Base-by-base conservation (phyloP, 2,329 filamentous ascomycete genomes). In the Pezicula rhizophila region DNA sequence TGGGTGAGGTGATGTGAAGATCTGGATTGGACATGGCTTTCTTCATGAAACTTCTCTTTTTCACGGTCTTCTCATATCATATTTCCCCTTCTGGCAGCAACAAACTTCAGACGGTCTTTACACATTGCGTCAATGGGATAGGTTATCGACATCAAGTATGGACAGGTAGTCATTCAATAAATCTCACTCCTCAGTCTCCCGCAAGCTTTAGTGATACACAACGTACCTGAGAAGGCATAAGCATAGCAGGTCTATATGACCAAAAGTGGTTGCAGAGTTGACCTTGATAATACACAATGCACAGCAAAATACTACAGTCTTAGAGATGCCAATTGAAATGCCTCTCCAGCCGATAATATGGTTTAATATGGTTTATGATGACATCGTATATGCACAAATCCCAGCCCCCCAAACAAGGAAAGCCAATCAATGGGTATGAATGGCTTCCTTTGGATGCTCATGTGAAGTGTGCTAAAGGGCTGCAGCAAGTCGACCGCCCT, bases 1-100 rank as follows among this genome's bases (percentile, higher is more conserved):
- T 66, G 47, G 63, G 64, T 6, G 63, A 66, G 55, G 50, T 63
- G 55, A 54, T 62, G 20, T 49, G 44, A 20, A 48, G 38, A 35
- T 23, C 6, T 12, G 17, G 12, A 11, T 15, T 11, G 18, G 28
- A 31, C 8, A 31, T 31, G 8, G 28, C 11, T 12, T 10, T 31
- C 28, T 2, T 31, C 11, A 31, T 12, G 28, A 31, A 31, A 31
- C 28, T 31, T 23, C 28, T 31, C 28, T 31, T 31, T 23, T 31
- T 12, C 28, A 31, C 28, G 28, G 28, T 2, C 23, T 31, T 31
- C 5, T 10, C 23, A 31, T 31, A 10, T 31, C 28, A 31, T 20
- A 6, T 7, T 14, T 41, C 39, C 25, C 3, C 8, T 20, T 41
- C 39, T 41, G 8, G 28, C 8, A 31, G 5, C 7, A 31, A 31